Conservation (phyloP, 1,284 basidiomycete species). For the Ustilago shanxiensis region DNA sequence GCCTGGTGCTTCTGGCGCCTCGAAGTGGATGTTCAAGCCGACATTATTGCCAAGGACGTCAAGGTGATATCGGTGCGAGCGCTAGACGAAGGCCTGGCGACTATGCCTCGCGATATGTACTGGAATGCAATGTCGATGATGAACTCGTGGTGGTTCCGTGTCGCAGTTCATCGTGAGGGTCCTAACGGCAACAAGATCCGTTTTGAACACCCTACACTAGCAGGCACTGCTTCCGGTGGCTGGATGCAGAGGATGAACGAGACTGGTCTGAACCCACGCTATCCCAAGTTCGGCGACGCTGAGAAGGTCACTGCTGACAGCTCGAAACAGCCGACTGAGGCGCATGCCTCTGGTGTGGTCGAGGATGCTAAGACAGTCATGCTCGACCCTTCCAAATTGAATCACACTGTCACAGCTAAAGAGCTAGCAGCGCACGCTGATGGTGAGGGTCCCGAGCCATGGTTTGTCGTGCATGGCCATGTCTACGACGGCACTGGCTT, state of each 20-base stretch:
- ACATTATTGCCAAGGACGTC: conserved; percentile 71
- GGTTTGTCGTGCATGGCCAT: conserved; percentile 77
- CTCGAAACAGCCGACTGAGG: neutral
- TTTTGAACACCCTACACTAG: conserved; percentile 78
- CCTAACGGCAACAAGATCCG: conserved; percentile 68
- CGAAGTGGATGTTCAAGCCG: conserved; percentile 70
- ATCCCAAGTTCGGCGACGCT: conserved; percentile 68
- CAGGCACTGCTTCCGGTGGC: conserved; percentile 74
- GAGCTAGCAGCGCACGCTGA: conserved; percentile 74
- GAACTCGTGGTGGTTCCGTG: conserved; percentile 77
- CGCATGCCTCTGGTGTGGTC: neutral
- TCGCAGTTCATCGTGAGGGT: conserved; percentile 73
- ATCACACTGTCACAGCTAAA: conserved; percentile 73
- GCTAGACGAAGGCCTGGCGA: conserved; percentile 75
- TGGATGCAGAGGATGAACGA: conserved; percentile 78
- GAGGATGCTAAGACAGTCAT: conserved; percentile 59
- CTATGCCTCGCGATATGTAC: conserved; percentile 75
- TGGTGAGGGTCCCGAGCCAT: conserved; percentile 72
- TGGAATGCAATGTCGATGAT: conserved; percentile 75
- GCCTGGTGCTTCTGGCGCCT: conserved; percentile 79
- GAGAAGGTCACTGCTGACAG: neutral
- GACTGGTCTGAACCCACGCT: conserved; percentile 73
- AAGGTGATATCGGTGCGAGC: conserved; percentile 75
- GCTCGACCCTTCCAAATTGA: conserved; percentile 47
- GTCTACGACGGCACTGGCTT: conserved; percentile 75